phyloP scores from a whole-genome alignment of 331 rosid species.

The Spiraea crenata region DNA sequence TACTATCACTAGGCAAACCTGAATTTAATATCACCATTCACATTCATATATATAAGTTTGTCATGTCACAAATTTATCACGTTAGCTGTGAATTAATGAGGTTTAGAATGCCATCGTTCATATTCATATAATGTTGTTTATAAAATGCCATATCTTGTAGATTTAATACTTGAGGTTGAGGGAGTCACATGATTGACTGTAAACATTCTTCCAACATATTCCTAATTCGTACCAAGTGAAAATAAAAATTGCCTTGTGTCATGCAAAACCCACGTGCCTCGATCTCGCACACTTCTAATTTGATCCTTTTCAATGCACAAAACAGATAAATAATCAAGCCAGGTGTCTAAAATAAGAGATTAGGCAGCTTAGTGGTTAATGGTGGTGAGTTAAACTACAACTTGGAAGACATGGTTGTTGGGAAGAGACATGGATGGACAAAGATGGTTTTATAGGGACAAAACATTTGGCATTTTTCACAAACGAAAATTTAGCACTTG shows the following conservation, averaged over 20 bases:
- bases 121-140: too few relatives aligned
- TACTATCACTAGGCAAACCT: constrained; percentile 63
- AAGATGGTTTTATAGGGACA: constrained; percentile 64
- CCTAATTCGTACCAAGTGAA: constrained; percentile 3
- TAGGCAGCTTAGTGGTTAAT: not conserved
- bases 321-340: not conserved
- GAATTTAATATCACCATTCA: constrained; percentile 48
- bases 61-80: too few relatives aligned
- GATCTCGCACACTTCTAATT: not conserved
- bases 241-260: constrained; percentile 7
- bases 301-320: not conserved
- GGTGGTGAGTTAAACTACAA: not conserved
- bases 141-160: not conserved
- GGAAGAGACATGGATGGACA: constrained; percentile 62
- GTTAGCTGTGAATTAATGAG: too few relatives aligned
- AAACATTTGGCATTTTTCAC: constrained; percentile 45
- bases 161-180: constrained; percentile 3
- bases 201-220: constrained; percentile 24
- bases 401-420: constrained; percentile 35
- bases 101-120: too few relatives aligned
- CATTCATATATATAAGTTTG: not conserved
- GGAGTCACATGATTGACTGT: constrained; percentile 9
- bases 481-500: constrained; percentile 34
- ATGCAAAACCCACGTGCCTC: constrained; percentile 15
- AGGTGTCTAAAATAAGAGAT: not conserved